Evolutionary conservation across 768 basidiomycete genomes (phyloP), one percentile per base, ranked within the genome.

Genomic region (Lactarius indigo): DNA sequence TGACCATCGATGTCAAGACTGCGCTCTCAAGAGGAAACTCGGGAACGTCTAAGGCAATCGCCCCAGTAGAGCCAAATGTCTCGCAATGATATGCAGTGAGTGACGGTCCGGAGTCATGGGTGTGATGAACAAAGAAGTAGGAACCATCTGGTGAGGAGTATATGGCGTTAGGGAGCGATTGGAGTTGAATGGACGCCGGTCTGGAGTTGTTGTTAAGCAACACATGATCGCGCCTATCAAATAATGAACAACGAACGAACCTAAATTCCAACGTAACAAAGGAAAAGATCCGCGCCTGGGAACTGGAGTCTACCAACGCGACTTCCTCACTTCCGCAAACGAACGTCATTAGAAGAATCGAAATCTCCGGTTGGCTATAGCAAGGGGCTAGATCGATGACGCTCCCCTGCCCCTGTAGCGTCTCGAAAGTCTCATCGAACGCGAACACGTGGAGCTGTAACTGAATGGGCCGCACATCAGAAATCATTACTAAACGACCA

Each of bases 71-170:
- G 4, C 86, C 86, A 66, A 88, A 86, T 0, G 83, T 83, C 12
- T 75, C 76, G 83, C 83, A 86, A 69, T 87, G 87, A 68, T 82
- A 86, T 0, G 80, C 80, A 1, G 75, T 78, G 1, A 83, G 58
- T 55, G 61, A 52, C 5, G 57, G 23, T 7, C 28, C 39, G 5
- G 57, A 33, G 17, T 66, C 41, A 1, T 35, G 31, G 18, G 68
- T 26, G 17, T 79, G 76, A 8, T 77, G 68, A 2, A 78, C 72
- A 37, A 86, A 56, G 26, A 87, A 71, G 68, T 85, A 86, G 37
- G 86, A 78, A 0, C 84, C 84, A 69, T 87, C 85, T 0, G 85
- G 84, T 0, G 86, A 80, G 0, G 84, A 80, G 71, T 75, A 75
- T 13, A 81, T 75, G 18, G 69, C 73, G n/a, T 60, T 66, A 0